These are phyloP conservation scores for Kazachstania sp. DNA, from an alignment of 1,139 yeast genomes.

Conservation along the genomic window DNA sequence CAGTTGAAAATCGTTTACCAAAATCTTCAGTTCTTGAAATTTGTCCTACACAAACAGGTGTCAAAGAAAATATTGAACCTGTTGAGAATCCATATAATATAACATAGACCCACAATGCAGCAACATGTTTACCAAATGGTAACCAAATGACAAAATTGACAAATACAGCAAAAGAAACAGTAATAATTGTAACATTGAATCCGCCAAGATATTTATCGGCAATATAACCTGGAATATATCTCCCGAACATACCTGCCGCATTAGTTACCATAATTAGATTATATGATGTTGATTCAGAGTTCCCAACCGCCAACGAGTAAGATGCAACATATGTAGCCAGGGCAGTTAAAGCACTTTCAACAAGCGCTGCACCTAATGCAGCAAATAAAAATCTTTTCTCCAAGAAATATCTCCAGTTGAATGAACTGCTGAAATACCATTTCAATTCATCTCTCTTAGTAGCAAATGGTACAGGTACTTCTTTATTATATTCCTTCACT, in stretches of 20 bases:
- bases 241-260: conserved; percentile 51
- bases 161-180: conserved; percentile 38
- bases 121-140: conserved; percentile 31
- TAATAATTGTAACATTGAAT: conserved; percentile 44
- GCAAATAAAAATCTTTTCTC: conserved; percentile 37
- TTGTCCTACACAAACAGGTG: conserved; percentile 46
- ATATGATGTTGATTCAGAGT: conserved; percentile 44
- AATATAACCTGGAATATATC: conserved; percentile 46
- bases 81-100: conserved; percentile 32
- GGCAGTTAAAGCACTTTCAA: conserved; percentile 49
- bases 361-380: conserved; percentile 38
- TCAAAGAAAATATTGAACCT: conserved; percentile 34
- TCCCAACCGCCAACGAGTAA: conserved; percentile 34
- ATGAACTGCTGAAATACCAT: conserved; percentile 26
- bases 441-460: conserved; percentile 17
- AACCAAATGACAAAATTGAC: conserved; percentile 29
- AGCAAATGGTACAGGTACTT: conserved; percentile 19
- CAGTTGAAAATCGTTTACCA: conserved; percentile 44
- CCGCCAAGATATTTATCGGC: conserved; percentile 50
- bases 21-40: conserved; percentile 43
- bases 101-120: conserved; percentile 32
- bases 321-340: conserved; percentile 30
- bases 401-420: conserved; percentile 32
- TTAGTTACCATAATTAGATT: conserved; percentile 48
- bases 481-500: conserved; percentile 40